Evolutionary conservation across 257 asterid genomes (phyloP).

Genomic region (Fraxinus cuspidata): DNA sequence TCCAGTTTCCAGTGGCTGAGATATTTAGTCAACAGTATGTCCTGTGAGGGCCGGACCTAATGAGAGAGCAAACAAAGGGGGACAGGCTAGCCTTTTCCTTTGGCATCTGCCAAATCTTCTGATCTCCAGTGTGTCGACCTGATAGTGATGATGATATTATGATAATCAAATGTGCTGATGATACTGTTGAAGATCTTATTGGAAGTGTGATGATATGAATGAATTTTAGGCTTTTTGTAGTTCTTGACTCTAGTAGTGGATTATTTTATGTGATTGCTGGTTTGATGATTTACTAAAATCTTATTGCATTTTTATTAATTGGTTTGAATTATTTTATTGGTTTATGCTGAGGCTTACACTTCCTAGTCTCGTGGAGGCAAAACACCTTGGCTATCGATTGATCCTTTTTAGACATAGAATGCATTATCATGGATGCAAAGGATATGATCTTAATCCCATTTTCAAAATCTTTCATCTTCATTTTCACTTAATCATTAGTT

Average conservation of each 20-base stretch:
- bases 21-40: conserved; percentile 12
- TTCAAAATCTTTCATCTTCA: neutral
- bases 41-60: neutral
- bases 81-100: neutral
- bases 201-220: neutral
- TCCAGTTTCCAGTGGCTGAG: neutral
- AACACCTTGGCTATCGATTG: neutral
- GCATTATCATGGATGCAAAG: neutral
- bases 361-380: neutral
- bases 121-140: neutral
- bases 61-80: neutral
- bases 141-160: neutral
- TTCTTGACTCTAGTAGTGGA: neutral
- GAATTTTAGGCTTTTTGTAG: neutral
- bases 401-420: neutral
- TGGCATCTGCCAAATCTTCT: neutral
- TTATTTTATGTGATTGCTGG: neutral
- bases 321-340: neutral
- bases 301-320: neutral
- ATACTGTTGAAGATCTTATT: neutral
- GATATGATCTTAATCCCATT: neutral
- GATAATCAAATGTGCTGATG: neutral
- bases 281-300: no score
- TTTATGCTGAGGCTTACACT: neutral
- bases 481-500: neutral